Evolutionary conservation across 1,284 basidiomycete species (phyloP).

Genomic region (Heterobasidion annosum): DNA sequence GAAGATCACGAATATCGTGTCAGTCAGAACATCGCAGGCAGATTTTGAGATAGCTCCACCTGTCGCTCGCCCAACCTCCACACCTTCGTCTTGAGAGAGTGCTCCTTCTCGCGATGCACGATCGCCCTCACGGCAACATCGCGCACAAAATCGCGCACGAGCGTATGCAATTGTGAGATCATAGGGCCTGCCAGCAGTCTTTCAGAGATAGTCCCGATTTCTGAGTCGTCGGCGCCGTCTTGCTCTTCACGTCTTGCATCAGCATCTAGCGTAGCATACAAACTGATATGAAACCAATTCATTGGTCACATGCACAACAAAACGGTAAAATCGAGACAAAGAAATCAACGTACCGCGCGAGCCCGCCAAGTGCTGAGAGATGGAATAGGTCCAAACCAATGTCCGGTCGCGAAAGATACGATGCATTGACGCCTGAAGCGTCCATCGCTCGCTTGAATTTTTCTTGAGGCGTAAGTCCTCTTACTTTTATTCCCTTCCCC

Average conservation of each 20-base stretch:
- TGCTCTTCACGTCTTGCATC: neutral
- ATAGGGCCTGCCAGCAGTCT: slow-evolving; percentile 19
- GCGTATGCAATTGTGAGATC: slow-evolving; percentile 26
- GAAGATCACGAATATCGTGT: neutral
- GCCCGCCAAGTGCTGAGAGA: slow-evolving; percentile 26
- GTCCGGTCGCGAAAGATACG: slow-evolving; percentile 22
- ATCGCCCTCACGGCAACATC: slow-evolving; percentile 41
- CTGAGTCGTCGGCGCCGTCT: neutral
- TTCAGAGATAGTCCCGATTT: neutral
- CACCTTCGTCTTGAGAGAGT: slow-evolving; percentile 46
- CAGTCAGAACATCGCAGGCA: slow-evolving; percentile 5
- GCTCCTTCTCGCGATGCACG: slow-evolving; percentile 46
- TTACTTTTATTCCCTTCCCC: slow-evolving; percentile 20
- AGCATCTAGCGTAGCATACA: neutral
- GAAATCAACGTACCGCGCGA: slow-evolving; percentile 27
- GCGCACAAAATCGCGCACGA: slow-evolving; percentile 40
- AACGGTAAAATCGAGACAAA: neutral
- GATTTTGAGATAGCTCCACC: neutral
- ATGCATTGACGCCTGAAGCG: slow-evolving; percentile 31
- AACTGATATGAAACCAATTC: neutral
- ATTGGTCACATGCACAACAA: neutral
- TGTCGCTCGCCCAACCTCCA: slow-evolving; percentile 32
- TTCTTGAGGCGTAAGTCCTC: slow-evolving; percentile 28
- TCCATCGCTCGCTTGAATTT: slow-evolving; percentile 32
- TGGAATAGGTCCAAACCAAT: slow-evolving; percentile 43